Percentiles rank a stretch among this genome's conserved stretches.
phyloP scores from a whole-genome alignment of 805 yeast genomes.

The Starmerella khaoyaiensis region DNA sequence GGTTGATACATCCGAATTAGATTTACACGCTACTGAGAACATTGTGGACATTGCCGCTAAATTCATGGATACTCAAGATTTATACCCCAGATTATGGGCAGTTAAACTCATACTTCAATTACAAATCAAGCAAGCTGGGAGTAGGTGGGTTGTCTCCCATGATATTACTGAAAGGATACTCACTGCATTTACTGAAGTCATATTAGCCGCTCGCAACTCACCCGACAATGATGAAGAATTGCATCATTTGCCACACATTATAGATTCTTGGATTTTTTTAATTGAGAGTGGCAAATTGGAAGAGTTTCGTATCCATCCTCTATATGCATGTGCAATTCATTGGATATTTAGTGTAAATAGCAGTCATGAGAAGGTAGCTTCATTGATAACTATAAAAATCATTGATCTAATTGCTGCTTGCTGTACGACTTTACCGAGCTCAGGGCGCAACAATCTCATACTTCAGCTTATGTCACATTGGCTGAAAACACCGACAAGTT shows the following conservation, averaged over 20 bases:
- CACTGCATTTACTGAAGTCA: no score
- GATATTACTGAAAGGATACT: no score
- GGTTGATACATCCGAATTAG: no score
- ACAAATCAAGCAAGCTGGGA: no score
- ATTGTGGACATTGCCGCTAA: background rate
- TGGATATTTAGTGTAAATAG: slow-evolving; percentile 4
- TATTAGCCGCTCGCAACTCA: no score
- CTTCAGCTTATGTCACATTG: slow-evolving; percentile 6
- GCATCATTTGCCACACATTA: no score
- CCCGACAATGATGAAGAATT: no score
- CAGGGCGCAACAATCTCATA: slow-evolving; percentile 2
- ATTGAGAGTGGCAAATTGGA: slow-evolving; percentile 3
- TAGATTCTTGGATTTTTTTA: slow-evolving; percentile 5
- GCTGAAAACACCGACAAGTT: background rate
- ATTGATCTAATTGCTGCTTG: slow-evolving; percentile 2
- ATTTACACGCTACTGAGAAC: background rate
- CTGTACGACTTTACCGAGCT: slow-evolving; percentile 1
- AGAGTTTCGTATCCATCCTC: slow-evolving; percentile 4
- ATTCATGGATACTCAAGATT: background rate
- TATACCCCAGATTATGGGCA: background rate
- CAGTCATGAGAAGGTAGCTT: background rate
- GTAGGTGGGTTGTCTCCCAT: no score
- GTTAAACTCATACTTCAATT: no score
- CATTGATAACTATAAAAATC: background rate
- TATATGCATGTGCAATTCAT: slow-evolving; percentile 4